These are phyloP conservation scores for Dictyostelium firmibasis DNA, from an alignment of 78 protist species.

Conservation along the genomic window DNA sequence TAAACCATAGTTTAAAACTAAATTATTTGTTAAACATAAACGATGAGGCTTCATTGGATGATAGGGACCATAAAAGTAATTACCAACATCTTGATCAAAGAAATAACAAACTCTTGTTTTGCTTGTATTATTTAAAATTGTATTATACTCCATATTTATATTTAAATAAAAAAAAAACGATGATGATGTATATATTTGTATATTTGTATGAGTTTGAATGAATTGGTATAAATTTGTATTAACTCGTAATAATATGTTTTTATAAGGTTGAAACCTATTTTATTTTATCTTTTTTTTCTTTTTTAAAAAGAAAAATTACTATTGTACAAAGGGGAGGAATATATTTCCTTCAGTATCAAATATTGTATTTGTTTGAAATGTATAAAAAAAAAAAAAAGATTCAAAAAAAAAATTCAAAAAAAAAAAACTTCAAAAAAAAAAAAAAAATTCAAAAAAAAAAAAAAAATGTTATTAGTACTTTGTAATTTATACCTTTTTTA, in stretches of 20 bases:
- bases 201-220: neutral
- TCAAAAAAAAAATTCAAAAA: too few species aligned
- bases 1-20: slow-evolving; percentile 95
- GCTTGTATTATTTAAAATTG: slow-evolving; percentile 41
- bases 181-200: neutral
- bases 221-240: too few species aligned
- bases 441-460: too few species aligned
- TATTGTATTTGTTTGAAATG: neutral
- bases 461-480: too few species aligned
- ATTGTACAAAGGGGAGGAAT: neutral
- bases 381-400: neutral
- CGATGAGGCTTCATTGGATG: slow-evolving; percentile 99
- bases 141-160: neutral
- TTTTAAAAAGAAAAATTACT: neutral
- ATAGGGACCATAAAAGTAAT: slow-evolving; percentile 88
- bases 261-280: neutral
- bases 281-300: neutral
- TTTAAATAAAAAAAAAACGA: neutral
- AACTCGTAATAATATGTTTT: neutral
- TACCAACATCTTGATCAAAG: slow-evolving; percentile 79
- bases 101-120: slow-evolving; percentile 80
- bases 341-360: neutral
- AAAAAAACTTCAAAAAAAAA: too few species aligned
- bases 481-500: too few species aligned
- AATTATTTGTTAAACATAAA: slow-evolving; percentile 94